Conservation (phyloP, 1,284 basidiomycete species). For the Boletus semigastroideus region DNA sequence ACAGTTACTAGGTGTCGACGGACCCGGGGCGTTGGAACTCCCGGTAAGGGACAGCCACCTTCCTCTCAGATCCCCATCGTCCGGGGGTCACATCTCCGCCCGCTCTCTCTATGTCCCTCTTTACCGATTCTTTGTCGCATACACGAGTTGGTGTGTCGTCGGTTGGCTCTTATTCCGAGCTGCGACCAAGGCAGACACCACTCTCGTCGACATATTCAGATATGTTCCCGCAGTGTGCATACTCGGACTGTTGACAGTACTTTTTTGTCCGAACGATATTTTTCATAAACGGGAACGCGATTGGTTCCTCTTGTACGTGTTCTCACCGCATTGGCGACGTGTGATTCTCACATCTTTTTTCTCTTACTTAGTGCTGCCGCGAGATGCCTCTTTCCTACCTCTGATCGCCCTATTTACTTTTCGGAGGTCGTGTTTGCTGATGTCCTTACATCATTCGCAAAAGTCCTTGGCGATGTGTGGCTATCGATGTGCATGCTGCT, state of each 20-base stretch:
- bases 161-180: conserved; percentile 70
- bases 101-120: conserved; percentile 51
- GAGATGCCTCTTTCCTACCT: conserved; percentile 71
- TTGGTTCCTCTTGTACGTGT: conserved; percentile 70
- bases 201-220: conserved; percentile 70
- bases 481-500: conserved; percentile 80
- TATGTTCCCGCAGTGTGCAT: conserved; percentile 71
- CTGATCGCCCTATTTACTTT: conserved; percentile 73
- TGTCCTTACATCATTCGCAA: conserved; percentile 94
- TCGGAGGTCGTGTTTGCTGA: conserved; percentile 94
- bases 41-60: conserved; percentile 35
- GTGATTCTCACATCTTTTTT: conserved; percentile 3
- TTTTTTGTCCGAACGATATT: conserved; percentile 68
- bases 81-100: conserved; percentile 34
- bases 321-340: background rate
- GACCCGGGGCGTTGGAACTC: conserved; percentile 64
- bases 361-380: conserved; percentile 10
- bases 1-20: conserved; percentile 72
- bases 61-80: conserved; percentile 27
- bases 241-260: conserved; percentile 54
- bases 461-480: conserved; percentile 95
- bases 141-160: conserved; percentile 54
- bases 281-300: conserved; percentile 70
- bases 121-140: conserved; percentile 67
- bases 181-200: conserved; percentile 54